Evolutionary conservation across 352 stramenopile genomes (phyloP), one percentile per base, ranked within the genome.

Genomic region (Globisporangium megalacanthum): DNA sequence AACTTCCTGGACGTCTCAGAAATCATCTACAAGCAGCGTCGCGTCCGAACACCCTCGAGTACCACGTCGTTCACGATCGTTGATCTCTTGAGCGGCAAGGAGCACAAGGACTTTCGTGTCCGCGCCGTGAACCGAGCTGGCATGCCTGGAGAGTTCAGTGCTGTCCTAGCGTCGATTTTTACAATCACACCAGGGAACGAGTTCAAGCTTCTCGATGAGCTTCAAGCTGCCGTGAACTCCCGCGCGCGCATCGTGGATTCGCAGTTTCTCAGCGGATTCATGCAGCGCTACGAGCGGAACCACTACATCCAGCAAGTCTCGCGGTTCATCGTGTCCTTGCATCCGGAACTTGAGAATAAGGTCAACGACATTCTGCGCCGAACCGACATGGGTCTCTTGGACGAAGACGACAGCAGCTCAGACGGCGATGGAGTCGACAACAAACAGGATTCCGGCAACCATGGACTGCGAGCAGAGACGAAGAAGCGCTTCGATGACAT

Each of bases 171-270:
- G 5, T 70, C 79, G 0, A 76, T 93, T 19, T 73, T 84, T 20
- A 93, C 80, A 4, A 77, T 89, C 58, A 76, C 66, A 9, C 78
- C 79, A 25, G 77, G 77, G 14, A 89, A 77, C 37, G 80, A 89
- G 39, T 79, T 78, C 50, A 77, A 74, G 41, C 54, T 92, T 31
- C 66, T 93, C 17, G 79, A 90, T n/a, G 83, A 93, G 25, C 56
- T 93, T 0, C 79, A 93, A 49, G 77, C 79, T 46, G 83, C 81
- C n/a, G 79, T 93, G 9, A 89, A 90, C 58, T 80, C 80, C 11
- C 66, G 68, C n/a, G 70, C 75, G 0, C 76, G 70, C 8, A 75
- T 83, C 15, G 72, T 93, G 14, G 83, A 93, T 52, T 93, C 83
- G 1, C 66, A 74, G 22, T 90, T 93, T 62, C 65, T 91, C 56